Percentiles rank a stretch among this genome's conserved stretches.
These are phyloP conservation scores for Pedinophyceae sp. DNA, from an alignment of 139 green algal genomes.

Conservation along the genomic window DNA sequence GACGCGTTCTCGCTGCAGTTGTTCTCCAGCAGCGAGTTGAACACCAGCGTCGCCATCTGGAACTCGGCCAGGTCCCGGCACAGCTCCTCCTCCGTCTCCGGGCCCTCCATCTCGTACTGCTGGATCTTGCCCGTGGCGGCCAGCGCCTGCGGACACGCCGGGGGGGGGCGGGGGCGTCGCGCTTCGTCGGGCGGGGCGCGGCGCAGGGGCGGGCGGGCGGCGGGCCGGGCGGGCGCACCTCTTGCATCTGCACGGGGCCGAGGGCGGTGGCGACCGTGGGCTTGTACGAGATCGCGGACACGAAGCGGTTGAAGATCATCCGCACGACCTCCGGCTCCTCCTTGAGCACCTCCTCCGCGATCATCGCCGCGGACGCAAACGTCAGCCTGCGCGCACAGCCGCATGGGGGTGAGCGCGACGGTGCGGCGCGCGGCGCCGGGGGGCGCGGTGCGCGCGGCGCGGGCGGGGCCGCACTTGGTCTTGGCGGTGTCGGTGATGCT, in stretches of 20 bases:
- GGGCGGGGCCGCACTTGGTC: too few species aligned
- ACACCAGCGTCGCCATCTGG: slow-evolving; percentile 82
- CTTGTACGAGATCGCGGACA: slow-evolving; percentile 80
- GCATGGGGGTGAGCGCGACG: too few species aligned
- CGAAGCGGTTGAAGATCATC: slow-evolving; percentile 90
- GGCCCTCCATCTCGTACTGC: slow-evolving; percentile 85
- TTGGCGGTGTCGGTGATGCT: slow-evolving; percentile 17
- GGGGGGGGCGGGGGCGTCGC: too few species aligned
- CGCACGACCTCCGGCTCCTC: slow-evolving; percentile 52
- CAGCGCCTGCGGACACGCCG: neutral
- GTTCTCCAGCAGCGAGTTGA: slow-evolving; percentile 94
- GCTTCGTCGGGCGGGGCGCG: too few species aligned
- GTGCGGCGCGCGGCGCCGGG: too few species aligned
- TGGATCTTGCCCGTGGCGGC: slow-evolving; percentile 45
- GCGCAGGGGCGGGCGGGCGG: too few species aligned
- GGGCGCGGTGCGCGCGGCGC: too few species aligned
- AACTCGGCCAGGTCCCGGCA: slow-evolving; percentile 90
- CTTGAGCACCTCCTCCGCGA: slow-evolving; percentile 86
- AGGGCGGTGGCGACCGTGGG: slow-evolving; percentile 85
- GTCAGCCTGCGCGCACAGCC: too few species aligned
- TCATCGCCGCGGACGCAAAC: slow-evolving; percentile 29
- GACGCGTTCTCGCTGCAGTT: slow-evolving; percentile 84
- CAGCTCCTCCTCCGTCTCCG: slow-evolving; percentile 60
- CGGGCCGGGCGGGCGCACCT: too few species aligned
- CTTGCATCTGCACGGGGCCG: too few species aligned